phyloP scores from a whole-genome alignment of 805 yeast species.

The Diddensiella transvaalensis region DNA sequence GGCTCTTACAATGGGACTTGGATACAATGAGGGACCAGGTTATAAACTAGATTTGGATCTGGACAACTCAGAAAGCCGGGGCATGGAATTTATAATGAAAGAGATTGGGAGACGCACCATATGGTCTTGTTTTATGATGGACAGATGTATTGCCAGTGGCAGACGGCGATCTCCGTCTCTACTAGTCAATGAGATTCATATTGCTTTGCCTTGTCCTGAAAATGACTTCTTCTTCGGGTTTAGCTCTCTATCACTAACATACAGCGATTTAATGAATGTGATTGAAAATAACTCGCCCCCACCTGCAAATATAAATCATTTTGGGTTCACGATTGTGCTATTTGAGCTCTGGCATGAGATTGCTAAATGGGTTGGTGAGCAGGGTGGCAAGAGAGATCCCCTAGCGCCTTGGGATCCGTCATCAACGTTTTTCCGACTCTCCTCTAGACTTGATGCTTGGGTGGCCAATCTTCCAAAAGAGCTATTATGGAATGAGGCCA shows the following conservation, averaged over 20 bases:
- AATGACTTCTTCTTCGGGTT: conserved; percentile 12
- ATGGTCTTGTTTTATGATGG: conserved; percentile 16
- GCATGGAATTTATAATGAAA: neutral
- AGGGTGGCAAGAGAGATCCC: conserved; percentile 13
- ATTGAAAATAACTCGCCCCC: neutral
- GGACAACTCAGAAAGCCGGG: conserved; percentile 1
- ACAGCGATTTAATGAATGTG: neutral
- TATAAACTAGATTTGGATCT: neutral
- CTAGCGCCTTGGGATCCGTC: conserved; percentile 9
- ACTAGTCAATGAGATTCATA: conserved; percentile 8
- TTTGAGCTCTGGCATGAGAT: conserved; percentile 14
- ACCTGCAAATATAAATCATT: conserved; percentile 3
- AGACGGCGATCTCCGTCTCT: conserved; percentile 12
- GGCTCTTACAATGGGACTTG: conserved; percentile 8
- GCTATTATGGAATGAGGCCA: conserved; percentile 4
- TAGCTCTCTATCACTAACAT: neutral
- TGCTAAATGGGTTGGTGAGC: conserved; percentile 16
- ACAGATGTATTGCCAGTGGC: conserved; percentile 15
- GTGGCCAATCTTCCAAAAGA: conserved; percentile 2
- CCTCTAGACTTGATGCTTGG: conserved; percentile 9
- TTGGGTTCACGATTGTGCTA: conserved; percentile 12
- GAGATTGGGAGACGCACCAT: conserved; percentile 10
- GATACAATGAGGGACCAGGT: conserved; percentile 7
- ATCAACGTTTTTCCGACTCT: conserved; percentile 7
- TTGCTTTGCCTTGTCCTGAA: conserved; percentile 14